Evolutionary conservation across 768 basidiomycete species (phyloP), one percentile per base, ranked within the genome.

Genomic region (Rhizopogon roseolus): DNA sequence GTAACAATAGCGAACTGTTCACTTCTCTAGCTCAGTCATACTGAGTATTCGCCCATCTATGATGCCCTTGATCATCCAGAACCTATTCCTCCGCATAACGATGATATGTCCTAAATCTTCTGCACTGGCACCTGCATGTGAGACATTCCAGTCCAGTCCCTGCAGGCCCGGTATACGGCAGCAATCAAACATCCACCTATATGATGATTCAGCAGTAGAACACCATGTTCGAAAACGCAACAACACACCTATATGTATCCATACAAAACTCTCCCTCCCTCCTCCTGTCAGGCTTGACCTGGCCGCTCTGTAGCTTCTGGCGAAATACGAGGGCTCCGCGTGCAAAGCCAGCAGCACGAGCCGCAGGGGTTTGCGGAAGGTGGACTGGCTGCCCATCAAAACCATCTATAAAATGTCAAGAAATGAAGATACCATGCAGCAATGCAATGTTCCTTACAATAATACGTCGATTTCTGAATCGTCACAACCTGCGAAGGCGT

Each of bases 151-250:
- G 66, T 98, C 94, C 4, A 83, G 69, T 16, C 88, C 86, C 41
- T 86, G 78, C 9, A 74, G 67, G 1, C 88, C 87, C 3, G 91
- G 91, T 17, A 93, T 75, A 52, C 91, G 87, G 58, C 82, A 90
- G 66, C 90, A 91, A 65, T 93, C 91, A 60, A 93, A 93, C 91
- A 93, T 92, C 91, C 91, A 93, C 49, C 89, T 90, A 25, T 63
- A 13, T 60, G 45, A 13, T 6, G 40, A 37, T 36, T 41, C 0
- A 28, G 27, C 4, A 19, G 5, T 37, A 41, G 11, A 4, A 56
- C 19, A 22, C 32, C 4, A 10, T 43, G 36, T 41, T 5, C 9
- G 8, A 19, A 41, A 10, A 40, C 13, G 19, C 8, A 32, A 29
- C 17, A 28, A 56, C 72, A 50, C 57, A 86, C 88, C 90, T 75